Evolutionary conservation across 2,329 filamentous ascomycete genomes (phyloP).

Genomic region (Pseudogymnoascus sp.): DNA sequence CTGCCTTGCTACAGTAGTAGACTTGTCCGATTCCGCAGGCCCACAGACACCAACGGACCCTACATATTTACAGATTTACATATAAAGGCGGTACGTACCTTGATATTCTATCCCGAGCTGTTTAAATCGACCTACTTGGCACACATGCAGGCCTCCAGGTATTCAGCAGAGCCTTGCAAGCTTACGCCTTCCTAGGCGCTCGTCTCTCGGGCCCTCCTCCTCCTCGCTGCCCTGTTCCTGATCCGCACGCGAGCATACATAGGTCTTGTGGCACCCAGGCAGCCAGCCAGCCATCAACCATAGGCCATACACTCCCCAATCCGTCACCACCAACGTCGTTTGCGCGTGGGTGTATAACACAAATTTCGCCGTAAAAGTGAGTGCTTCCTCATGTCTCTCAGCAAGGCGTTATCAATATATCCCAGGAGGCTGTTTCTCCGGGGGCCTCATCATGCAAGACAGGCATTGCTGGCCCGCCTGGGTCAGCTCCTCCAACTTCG

Average conservation of each 20-base stretch:
- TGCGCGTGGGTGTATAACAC: not conserved
- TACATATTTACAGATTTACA: constrained; percentile 6
- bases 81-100: constrained; percentile 2
- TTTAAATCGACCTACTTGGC: constrained; percentile 3
- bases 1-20: not conserved
- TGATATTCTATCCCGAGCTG: not conserved
- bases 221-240: not conserved
- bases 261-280: not conserved
- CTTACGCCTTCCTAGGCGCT: not conserved
- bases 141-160: constrained; percentile 4
- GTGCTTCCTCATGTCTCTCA: not conserved
- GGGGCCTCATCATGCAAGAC: not conserved
- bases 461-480: not conserved
- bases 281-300: not conserved
- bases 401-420: not conserved
- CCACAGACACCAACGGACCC: not conserved
- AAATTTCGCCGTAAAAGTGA: not conserved
- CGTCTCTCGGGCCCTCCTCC: not conserved
- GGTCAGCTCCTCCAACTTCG: not conserved
- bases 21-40: constrained; percentile 1
- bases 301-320: not conserved
- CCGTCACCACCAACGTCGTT: not conserved
- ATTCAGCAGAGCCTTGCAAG: not conserved
- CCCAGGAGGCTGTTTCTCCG: not conserved
- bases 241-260: constrained; percentile 4